Evolutionary conservation across 768 basidiomycete species (phyloP).

Genomic region (Obba rivulosa): DNA sequence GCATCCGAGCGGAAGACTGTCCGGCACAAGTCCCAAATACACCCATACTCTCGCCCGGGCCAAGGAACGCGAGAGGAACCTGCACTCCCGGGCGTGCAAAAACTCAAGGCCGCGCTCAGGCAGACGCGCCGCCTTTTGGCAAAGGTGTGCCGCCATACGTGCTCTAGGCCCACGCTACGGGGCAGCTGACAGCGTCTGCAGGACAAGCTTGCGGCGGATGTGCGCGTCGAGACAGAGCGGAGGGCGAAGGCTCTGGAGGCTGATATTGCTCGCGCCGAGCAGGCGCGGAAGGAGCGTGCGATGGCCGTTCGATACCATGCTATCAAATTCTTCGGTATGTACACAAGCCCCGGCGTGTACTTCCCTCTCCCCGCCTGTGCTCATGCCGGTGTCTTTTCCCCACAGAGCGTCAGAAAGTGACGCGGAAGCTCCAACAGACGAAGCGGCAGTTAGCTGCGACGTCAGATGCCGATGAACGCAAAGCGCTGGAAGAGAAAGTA

Average conservation of each 20-base stretch:
- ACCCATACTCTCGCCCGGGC: too few species aligned
- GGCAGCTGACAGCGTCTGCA: constrained; percentile 20
- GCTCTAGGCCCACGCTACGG: neutral
- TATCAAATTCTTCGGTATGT: constrained; percentile 89
- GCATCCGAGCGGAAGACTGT: too few species aligned
- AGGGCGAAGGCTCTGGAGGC: constrained; percentile 68
- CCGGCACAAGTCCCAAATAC: too few species aligned
- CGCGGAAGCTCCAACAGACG: constrained; percentile 68
- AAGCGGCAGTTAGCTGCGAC: constrained; percentile 42
- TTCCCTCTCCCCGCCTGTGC: neutral
- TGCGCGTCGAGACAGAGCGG: constrained; percentile 77
- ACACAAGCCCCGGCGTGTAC: neutral
- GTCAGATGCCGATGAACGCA: constrained; percentile 14
- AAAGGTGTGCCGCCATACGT: constrained; percentile 40
- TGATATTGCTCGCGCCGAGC: constrained; percentile 63
- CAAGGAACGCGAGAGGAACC: neutral
- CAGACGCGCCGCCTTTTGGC: constrained; percentile 80
- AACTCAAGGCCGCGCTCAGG: constrained; percentile 78
- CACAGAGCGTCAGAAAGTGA: constrained; percentile 82
- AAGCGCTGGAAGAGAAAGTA: constrained; percentile 42
- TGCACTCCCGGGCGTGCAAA: constrained; percentile 66
- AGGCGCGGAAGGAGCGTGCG: constrained; percentile 60
- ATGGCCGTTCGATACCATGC: constrained; percentile 81
- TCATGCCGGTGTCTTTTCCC: neutral
- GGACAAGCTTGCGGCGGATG: constrained; percentile 82